These are phyloP conservation scores for Cryptococcus sp. DNA, from an alignment of 1,284 basidiomycete species.

Conservation along the genomic window DNA sequence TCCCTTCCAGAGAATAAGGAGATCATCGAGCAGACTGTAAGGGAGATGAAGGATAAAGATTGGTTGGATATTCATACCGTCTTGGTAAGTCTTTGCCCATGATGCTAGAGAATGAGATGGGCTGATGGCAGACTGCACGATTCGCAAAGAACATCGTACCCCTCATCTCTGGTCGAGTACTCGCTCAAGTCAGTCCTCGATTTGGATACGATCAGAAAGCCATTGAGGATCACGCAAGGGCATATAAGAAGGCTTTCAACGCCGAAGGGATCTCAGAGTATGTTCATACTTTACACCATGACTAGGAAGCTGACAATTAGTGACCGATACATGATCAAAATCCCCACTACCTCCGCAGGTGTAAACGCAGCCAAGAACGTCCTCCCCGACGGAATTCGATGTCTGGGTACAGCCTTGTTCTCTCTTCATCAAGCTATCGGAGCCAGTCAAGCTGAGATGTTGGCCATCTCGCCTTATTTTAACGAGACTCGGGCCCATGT, in stretches of 20 bases:
- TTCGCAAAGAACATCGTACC: conserved; percentile 17
- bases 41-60: conserved; percentile 18
- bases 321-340: conserved; percentile 43
- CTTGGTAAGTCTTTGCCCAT: conserved; percentile 19
- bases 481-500: conserved; percentile 30
- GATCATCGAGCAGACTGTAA: conserved; percentile 23
- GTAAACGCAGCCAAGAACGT: conserved; percentile 33
- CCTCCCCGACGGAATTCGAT: conserved; percentile 34
- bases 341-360: conserved; percentile 40
- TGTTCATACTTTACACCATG: background rate
- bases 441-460: conserved; percentile 37
- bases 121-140: conserved; percentile 15
- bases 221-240: conserved; percentile 19
- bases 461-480: conserved; percentile 41
- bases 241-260: conserved; percentile 19
- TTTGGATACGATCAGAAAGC: conserved; percentile 19
- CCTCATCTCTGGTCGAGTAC: conserved; percentile 22
- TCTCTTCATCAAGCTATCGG: conserved; percentile 40
- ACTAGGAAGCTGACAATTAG: background rate
- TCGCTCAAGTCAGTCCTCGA: conserved; percentile 22
- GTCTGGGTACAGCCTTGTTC: conserved; percentile 42
- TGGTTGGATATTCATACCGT: conserved; percentile 29
- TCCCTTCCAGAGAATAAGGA: conserved; percentile 28
- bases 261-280: conserved; percentile 23
- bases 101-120: background rate